Evolutionary conservation across 495 filamentous ascomycete species (phyloP), one percentile per base, ranked within the genome.

Genomic region (Aspergillus conjunctus): DNA sequence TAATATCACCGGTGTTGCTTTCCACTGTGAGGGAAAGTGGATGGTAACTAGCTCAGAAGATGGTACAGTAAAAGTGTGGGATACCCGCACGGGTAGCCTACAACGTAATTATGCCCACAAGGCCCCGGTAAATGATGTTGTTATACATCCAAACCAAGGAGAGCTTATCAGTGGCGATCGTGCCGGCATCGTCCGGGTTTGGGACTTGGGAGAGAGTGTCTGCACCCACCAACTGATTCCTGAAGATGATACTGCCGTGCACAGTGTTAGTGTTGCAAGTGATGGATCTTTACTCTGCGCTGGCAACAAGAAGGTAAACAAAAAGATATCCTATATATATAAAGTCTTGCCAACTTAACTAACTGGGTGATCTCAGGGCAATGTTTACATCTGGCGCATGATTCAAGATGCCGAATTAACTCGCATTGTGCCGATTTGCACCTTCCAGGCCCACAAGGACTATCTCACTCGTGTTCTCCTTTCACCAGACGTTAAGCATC

Each of bases 31-130:
- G 71, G 92, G 92, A 11, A 98, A 98, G 76, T 98, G 94, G 94
- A 97, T 98, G 92, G 93, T 97, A n/a, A 98, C 94, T 4, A 94
- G 91, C 74, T 95, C 91, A 39, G 94, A 98, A 71, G 94, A 98
- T 67, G 90, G 93, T 51, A 96, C 92, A 8, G 93, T 98, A 63
- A 98, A 97, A 80, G 96, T 98, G 48, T 98, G 94, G 94, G 95
- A 98, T 72, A 98, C 93, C 7, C 83, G 95, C 22, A 89, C 82
- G 7, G 95, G 91, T 20, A 88, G 81, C 46, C 84, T 98, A 44
- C 94, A 98, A 71, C 85, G 94, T 18, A 96, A 93, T 75, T 98
- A 98, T 71, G 85, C 81, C 56, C 94, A 98, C 67, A 88, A 88
- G 22, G 85, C 83, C 21, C 83, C 95, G 0, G 94, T 95, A 44